Base-by-base conservation (phyloP, 2,329 filamentous ascomycete species). In the Fusarium sublunatum region DNA sequence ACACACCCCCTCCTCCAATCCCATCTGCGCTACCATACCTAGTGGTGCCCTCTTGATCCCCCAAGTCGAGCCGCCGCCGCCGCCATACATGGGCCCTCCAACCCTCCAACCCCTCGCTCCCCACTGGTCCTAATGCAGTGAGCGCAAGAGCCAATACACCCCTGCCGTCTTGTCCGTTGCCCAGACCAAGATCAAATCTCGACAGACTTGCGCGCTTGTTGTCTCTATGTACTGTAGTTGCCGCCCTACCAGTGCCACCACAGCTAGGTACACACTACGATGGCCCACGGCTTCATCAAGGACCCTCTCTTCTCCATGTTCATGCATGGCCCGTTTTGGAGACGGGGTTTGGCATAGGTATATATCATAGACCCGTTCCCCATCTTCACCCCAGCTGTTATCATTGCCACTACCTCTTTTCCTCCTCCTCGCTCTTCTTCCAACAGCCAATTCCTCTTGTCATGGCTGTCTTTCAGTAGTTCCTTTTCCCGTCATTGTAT, bases 331-430 rank as follows among this genome's bases (percentile, higher is more conserved):
- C 70, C 64, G 58, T 68, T 65, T 69, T 62, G 60, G 53, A 53
- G 64, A 70, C 57, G 61, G 59, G 61, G 56, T 66, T 65, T 64
- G 62, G 59, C 58, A 61, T 65, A 65, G 64, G 68, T 82, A 81
- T 82, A 82, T 82, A 82, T 81, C 77, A 74, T 75, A 75, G 74
- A 74, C 73, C 76, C 70, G 72, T 76, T 76, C 75, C 75, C 74
- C 71, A 71, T 65, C 70, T 70, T 71, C 67, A 68, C 71, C 70
- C 60, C 58, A 58, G 55, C 60, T 53, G 44, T 54, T 68, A 67
- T 67, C 69, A 68, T 72, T 58, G 68, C 59, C 61, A 67, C 63
- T 67, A 66, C 66, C 63, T 66, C 60, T 58, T 70, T 65, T 62
- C 56, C 64, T 65, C 65, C 62, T 65, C 64, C 58, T 61, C 55